Base-by-base conservation (phyloP, 768 basidiomycete genomes). In the Dacryopinax primogenitus region DNA sequence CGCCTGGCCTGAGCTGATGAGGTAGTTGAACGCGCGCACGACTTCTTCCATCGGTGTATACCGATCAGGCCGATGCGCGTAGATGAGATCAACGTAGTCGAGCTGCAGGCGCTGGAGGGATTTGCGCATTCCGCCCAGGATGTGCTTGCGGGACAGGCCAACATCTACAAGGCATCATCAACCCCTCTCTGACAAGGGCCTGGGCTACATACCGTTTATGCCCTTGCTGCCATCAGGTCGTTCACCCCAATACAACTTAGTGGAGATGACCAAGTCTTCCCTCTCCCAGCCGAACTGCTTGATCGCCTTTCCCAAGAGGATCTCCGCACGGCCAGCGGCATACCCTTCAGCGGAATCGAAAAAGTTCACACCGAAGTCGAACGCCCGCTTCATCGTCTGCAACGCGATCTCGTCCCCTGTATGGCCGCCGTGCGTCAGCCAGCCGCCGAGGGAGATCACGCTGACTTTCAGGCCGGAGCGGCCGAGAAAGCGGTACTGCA, bases 21-120 rank as follows among this genome's bases (percentile, higher is more conserved):
- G 79, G 69, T 78, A 84, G 77, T 88, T 90, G 79, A 92, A 90
- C 0, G 87, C 87, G 47, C 89, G 82, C 44, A 92, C 88, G 62
- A 84, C 77, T 72, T 92, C 90, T 72, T 90, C 87, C 82, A 79
- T 73, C 0, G 77, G 77, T 0, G 72, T 58, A 30, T 58, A 69
- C 36, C 69, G 68, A 73, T 87, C 86, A n/a, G 79, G 78, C 30
- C 87, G 81, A 73, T 92, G 88, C 11, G 87, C 87, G 69, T 89
- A 75, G 82, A 79, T 71, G 63, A 87, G 80, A 69, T 87, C 86
- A 41, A 87, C 86, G 70, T 90, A 90, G 69, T 88, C 86, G 69
- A 90, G 76, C 37, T 83, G 80, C 3, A 92, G 80, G 15, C 88
- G 83, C 72, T 82, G 78, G 18, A 92, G 78, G 28, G 79, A 82